phyloP scores from a whole-genome alignment of 1,284 basidiomycete genomes.

The Tremellales sp. region DNA sequence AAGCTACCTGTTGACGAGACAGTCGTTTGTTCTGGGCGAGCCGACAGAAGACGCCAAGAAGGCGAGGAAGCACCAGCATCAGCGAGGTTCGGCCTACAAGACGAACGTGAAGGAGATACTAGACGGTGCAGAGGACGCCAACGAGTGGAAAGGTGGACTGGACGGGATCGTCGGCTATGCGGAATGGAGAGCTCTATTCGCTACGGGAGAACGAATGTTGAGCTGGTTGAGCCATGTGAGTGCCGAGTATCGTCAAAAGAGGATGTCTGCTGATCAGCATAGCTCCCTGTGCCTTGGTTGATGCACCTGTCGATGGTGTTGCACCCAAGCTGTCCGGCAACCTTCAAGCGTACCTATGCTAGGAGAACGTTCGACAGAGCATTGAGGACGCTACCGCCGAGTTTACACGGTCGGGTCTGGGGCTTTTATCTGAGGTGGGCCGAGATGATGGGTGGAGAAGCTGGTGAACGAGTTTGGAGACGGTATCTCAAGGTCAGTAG shows the following conservation, averaged over 20 bases:
- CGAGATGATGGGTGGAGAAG: slow-evolving; percentile 75
- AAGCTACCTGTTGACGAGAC: slow-evolving; percentile 78
- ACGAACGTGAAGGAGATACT: slow-evolving; percentile 86
- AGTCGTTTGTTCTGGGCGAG: slow-evolving; percentile 81
- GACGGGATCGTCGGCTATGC: slow-evolving; percentile 86
- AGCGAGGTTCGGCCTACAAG: slow-evolving; percentile 67
- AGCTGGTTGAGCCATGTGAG: slow-evolving; percentile 81
- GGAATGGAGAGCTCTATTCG: slow-evolving; percentile 88
- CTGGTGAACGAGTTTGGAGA: slow-evolving; percentile 81
- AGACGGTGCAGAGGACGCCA: slow-evolving; percentile 79
- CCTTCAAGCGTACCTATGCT: slow-evolving; percentile 82
- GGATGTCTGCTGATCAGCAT: too few species aligned
- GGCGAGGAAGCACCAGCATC: slow-evolving; percentile 56
- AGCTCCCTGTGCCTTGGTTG: slow-evolving; percentile 91
- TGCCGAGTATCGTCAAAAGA: too few species aligned
- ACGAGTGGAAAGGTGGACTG: slow-evolving; percentile 78
- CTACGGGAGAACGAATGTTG: slow-evolving; percentile 84
- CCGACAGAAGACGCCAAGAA: slow-evolving; percentile 43
- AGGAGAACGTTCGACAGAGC: slow-evolving; percentile 92
- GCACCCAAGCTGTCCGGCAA: slow-evolving; percentile 83
- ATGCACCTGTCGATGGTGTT: slow-evolving; percentile 86
- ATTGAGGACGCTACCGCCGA: slow-evolving; percentile 86
- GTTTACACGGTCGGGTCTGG: slow-evolving; percentile 93
- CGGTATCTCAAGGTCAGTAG: slow-evolving; percentile 67
- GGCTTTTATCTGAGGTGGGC: slow-evolving; percentile 92